Percentiles rank a stretch among this genome's conserved stretches.
Conservation (phyloP, 1,139 yeast genomes). For the Torulaspora globosa region DNA sequence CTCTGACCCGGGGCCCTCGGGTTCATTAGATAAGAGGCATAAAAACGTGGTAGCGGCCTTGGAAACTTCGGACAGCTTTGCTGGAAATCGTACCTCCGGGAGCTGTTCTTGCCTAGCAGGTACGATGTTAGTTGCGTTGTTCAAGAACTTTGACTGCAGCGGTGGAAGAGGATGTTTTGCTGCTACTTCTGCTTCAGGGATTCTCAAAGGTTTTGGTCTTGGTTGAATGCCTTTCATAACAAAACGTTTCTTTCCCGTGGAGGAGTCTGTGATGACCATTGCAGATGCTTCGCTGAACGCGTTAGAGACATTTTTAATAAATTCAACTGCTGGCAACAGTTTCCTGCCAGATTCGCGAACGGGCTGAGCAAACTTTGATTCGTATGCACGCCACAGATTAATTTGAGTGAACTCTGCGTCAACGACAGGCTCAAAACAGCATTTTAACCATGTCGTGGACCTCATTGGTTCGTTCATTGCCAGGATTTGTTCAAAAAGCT, state of each 20-base stretch:
- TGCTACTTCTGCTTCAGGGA: constrained; percentile 33
- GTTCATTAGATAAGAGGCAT: constrained; percentile 35
- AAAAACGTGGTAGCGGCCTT: constrained; percentile 35
- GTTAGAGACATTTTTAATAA: constrained; percentile 85
- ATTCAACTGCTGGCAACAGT: constrained; percentile 90
- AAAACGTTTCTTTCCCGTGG: constrained; percentile 67
- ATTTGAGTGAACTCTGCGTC: constrained; percentile 92
- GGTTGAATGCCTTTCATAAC: constrained; percentile 89
- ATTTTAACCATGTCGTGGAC: constrained; percentile 92
- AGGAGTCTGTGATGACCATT: constrained; percentile 67
- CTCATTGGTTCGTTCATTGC: constrained; percentile 79
- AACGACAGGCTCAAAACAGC: constrained; percentile 75
- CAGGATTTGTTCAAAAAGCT: constrained; percentile 58
- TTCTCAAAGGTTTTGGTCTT: constrained; percentile 47
- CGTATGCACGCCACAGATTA: constrained; percentile 93
- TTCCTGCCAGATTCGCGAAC: constrained; percentile 48
- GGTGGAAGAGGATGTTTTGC: constrained; percentile 18
- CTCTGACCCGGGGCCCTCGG: constrained; percentile 28
- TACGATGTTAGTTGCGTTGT: constrained; percentile 19
- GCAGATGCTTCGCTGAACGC: constrained; percentile 93
- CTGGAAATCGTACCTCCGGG: constrained; percentile 32
- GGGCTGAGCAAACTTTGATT: constrained; percentile 64
- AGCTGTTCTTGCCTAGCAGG: constrained; percentile 30
- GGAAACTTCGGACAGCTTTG: constrained; percentile 32
- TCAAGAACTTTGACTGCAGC: constrained; percentile 23